These are phyloP conservation scores for Dioscorea alata DNA, from an alignment of 106 monocot genomes.

Conservation along the genomic window DNA sequence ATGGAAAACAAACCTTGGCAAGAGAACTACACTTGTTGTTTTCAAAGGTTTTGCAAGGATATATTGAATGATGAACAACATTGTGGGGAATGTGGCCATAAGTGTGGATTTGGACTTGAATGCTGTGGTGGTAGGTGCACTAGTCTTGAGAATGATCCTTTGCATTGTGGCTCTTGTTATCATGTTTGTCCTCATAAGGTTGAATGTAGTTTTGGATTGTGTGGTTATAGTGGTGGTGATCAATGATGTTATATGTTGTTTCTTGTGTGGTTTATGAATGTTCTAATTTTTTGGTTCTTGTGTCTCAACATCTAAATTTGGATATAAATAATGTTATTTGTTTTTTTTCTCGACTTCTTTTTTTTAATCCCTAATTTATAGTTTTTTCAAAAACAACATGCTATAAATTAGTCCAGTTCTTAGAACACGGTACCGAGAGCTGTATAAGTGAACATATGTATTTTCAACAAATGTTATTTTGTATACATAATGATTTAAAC, in stretches of 20 bases:
- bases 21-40: constrained; percentile 24
- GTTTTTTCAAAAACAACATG: no score
- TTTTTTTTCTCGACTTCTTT: no score
- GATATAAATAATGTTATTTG: no score
- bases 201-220: constrained; percentile 12
- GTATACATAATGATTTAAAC: no score
- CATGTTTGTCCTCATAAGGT: background rate
- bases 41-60: constrained; percentile 21
- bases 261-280: no score
- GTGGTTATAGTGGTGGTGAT: constrained; percentile 13
- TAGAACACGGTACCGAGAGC: no score
- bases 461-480: no score
- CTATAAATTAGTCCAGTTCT: no score
- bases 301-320: no score
- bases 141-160: constrained; percentile 2
- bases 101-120: constrained; percentile 8
- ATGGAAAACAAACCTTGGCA: constrained; percentile 29
- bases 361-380: no score
- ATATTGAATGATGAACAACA: constrained; percentile 13
- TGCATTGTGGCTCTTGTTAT: constrained; percentile 14
- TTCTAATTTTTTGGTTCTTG: no score
- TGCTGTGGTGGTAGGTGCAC: constrained; percentile 28
- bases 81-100: constrained; percentile 20
- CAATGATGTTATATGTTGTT: background rate
- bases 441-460: no score